These are phyloP conservation scores for Phytophthora niederhauseri DNA, from an alignment of 352 stramenopile genomes.

Conservation along the genomic window DNA sequence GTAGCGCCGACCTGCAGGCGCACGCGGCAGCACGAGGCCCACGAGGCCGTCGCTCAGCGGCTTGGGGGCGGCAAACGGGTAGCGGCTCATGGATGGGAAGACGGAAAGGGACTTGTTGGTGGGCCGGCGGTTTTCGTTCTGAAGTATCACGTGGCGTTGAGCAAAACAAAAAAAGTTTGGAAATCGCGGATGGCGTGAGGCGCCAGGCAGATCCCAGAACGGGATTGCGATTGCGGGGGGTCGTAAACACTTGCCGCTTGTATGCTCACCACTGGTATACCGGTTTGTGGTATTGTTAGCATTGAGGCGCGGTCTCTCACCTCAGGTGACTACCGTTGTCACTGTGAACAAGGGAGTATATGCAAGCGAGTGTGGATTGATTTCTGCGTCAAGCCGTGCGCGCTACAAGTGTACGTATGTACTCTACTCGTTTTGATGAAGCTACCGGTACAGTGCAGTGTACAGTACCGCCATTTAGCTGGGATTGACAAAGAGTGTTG, in stretches of 20 bases:
- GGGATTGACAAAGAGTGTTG: too few relatives aligned
- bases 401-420: too few relatives aligned
- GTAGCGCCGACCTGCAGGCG: background rate
- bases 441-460: too few relatives aligned
- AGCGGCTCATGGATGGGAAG: slow-evolving; percentile 11
- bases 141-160: slow-evolving; percentile 31
- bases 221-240: background rate
- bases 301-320: background rate
- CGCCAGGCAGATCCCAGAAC: slow-evolving; percentile 12
- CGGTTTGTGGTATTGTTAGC: slow-evolving; percentile 2
- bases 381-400: too few relatives aligned
- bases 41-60: slow-evolving; percentile 11
- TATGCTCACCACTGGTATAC: slow-evolving; percentile 1
- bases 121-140: slow-evolving; percentile 12
- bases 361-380: too few relatives aligned
- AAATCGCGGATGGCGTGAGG: slow-evolving; percentile 18
- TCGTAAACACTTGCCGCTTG: slow-evolving; percentile 23
- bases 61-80: slow-evolving; percentile 1
- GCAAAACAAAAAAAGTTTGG: background rate
- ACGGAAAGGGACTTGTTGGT: slow-evolving; percentile 1
- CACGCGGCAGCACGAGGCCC: slow-evolving; percentile 3
- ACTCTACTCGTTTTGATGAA: too few relatives aligned
- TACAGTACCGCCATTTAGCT: too few relatives aligned
- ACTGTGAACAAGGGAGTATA: too few relatives aligned
- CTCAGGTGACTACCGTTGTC: slow-evolving; percentile 12